Evolutionary conservation across 345 rosid species (phyloP).

Genomic region (Adansonia digitata): DNA sequence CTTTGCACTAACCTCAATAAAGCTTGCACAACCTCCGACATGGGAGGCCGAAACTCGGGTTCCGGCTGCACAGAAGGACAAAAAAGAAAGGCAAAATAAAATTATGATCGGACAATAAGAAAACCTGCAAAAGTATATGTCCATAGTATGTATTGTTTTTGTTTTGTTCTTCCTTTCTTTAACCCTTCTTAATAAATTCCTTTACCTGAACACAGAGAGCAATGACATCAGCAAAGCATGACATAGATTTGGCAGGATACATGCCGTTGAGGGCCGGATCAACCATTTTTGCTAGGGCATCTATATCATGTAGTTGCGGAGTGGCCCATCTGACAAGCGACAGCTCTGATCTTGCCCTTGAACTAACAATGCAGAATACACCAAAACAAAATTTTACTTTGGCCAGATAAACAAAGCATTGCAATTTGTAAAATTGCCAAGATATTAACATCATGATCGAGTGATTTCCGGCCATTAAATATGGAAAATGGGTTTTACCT

Average conservation of each 20-base stretch:
- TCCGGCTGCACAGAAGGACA: slow-evolving; percentile 51
- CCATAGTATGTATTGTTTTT: too few relatives aligned
- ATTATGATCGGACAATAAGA: neutral
- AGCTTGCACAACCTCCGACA: slow-evolving; percentile 98
- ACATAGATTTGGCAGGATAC: slow-evolving; percentile 95
- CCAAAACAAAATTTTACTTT: neutral
- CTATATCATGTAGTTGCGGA: slow-evolving; percentile 95
- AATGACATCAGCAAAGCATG: slow-evolving; percentile 94
- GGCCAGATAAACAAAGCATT: neutral
- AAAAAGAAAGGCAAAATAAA: too few relatives aligned
- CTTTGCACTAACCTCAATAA: slow-evolving; percentile 85
- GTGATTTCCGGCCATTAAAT: too few relatives aligned
- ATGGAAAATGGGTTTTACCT: slow-evolving; percentile 38
- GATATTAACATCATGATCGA: neutral
- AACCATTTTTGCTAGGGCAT: slow-evolving; percentile 94
- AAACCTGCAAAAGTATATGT: too few relatives aligned
- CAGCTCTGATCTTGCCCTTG: slow-evolving; percentile 83
- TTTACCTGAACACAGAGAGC: slow-evolving; percentile 96
- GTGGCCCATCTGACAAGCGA: slow-evolving; percentile 99
- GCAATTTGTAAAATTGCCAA: neutral
- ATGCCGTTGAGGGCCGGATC: slow-evolving; percentile 90
- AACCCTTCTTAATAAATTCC: neutral
- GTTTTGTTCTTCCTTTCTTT: neutral
- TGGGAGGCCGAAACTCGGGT: slow-evolving; percentile 97
- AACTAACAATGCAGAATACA: slow-evolving; percentile 34